phyloP scores from a whole-genome alignment of 495 filamentous ascomycete species.

The Baudoinia panamericana region DNA sequence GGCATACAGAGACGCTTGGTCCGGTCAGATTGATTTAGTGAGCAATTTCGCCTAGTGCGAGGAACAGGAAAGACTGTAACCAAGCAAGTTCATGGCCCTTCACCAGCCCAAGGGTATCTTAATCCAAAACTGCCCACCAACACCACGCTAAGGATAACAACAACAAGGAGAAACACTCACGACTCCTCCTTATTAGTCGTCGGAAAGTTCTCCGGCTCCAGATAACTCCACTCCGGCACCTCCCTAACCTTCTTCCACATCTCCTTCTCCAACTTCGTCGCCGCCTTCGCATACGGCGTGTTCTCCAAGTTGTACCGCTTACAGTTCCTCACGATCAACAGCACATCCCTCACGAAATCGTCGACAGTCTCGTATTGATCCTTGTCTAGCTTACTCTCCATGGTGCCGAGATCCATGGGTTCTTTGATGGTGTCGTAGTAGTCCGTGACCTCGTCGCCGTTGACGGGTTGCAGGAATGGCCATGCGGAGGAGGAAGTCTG shows the following conservation, averaged over 20 bases:
- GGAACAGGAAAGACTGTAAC: too few species aligned
- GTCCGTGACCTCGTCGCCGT: constrained; percentile 85
- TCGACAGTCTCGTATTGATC: constrained; percentile 85
- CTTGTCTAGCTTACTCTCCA: constrained; percentile 91
- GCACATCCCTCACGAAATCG: constrained; percentile 85
- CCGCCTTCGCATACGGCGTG: constrained; percentile 88
- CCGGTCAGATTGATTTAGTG: too few species aligned
- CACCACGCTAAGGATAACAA: too few species aligned
- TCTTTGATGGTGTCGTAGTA: constrained; percentile 98
- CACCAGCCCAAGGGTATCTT: too few species aligned
- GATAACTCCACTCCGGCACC: constrained; percentile 72
- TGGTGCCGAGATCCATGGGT: constrained; percentile 92
- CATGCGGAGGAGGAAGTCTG: constrained; percentile 84
- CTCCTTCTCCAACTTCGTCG: constrained; percentile 89
- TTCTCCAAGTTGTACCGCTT: constrained; percentile 91
- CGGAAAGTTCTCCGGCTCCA: constrained; percentile 20
- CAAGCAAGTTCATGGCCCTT: too few species aligned
- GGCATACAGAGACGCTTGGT: too few species aligned
- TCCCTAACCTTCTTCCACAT: constrained; percentile 90
- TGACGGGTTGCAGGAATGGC: constrained; percentile 92
- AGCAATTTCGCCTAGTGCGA: too few species aligned
- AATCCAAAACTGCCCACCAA: too few species aligned
- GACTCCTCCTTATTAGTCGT: constrained; percentile 9
- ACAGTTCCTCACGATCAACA: constrained; percentile 88
- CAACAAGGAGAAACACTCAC: too few species aligned